Evolutionary conservation across 139 green algal species (phyloP).

Genomic region (Chlamydomonas schloesseri): DNA sequence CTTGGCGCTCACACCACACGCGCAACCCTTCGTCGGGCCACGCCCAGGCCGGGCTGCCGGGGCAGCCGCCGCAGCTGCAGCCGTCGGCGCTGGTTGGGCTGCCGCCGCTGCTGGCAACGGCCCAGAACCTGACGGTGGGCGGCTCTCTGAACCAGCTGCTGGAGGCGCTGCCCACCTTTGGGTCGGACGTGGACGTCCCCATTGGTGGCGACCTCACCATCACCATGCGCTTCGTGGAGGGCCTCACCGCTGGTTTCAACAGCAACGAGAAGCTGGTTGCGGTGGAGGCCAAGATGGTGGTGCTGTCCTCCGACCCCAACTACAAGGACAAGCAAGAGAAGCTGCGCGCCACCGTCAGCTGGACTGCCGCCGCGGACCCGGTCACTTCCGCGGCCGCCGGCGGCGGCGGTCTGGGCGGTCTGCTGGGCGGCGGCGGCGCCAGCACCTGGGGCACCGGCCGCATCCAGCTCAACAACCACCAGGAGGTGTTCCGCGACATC

Average conservation of each 20-base stretch:
- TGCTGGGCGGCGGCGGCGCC: background rate
- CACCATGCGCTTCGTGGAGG: slow-evolving; percentile 7
- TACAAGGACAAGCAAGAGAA: background rate
- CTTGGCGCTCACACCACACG: background rate
- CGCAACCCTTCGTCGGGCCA: background rate
- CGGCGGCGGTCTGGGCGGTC: background rate
- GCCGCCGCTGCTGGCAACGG: background rate
- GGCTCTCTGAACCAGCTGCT: background rate
- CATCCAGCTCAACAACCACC: background rate
- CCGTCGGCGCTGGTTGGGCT: background rate
- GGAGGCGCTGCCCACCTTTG: slow-evolving; percentile 9
- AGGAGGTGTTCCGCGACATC: slow-evolving; percentile 33
- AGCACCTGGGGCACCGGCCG: background rate
- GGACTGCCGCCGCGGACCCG: background rate
- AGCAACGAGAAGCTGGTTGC: slow-evolving; percentile 38
- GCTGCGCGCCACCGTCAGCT: background rate
- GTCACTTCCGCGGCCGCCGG: no score
- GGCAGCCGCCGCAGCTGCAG: no score
- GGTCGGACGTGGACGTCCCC: slow-evolving; percentile 14
- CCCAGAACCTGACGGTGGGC: no score
- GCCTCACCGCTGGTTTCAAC: background rate
- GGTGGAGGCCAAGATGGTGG: slow-evolving; percentile 25
- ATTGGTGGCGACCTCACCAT: slow-evolving; percentile 25
- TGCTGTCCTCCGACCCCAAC: background rate
- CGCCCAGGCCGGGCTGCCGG: no score